A percentile compares a stretch with the other conserved stretches of the same genome.
Conservation (phyloP, 768 basidiomycete species). For the Suillus ampliporus region DNA sequence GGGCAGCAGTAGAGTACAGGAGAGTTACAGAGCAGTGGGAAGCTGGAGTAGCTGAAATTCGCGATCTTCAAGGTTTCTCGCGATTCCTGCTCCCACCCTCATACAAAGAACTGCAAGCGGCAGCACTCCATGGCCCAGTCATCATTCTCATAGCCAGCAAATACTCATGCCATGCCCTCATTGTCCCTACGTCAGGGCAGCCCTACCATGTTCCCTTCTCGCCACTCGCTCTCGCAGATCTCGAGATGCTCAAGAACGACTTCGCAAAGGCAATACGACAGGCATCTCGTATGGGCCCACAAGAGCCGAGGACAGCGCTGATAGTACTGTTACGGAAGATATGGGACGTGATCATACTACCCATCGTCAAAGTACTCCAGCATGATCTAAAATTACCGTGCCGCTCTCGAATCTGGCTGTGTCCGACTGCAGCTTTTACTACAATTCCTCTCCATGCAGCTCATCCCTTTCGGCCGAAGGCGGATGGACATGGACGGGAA, state of each 20-base stretch:
- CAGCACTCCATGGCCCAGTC: slow-evolving; percentile 25
- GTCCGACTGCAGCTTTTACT: slow-evolving; percentile 17
- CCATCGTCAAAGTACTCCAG: slow-evolving; percentile 17
- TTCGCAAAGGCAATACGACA: not conserved
- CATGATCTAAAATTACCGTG: slow-evolving; percentile 1
- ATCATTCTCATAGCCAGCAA: slow-evolving; percentile 22
- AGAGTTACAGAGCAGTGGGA: slow-evolving; percentile 12
- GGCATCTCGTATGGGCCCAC: not conserved
- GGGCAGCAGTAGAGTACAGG: slow-evolving; percentile 14
- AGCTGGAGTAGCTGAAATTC: slow-evolving; percentile 12
- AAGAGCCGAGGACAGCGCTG: not conserved
- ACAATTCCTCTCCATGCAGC: slow-evolving; percentile 28
- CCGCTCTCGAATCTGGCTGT: slow-evolving; percentile 22
- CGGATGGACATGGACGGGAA: slow-evolving; percentile 14
- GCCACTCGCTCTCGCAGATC: not conserved
- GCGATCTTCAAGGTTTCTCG: slow-evolving; percentile 20
- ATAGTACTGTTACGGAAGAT: not conserved
- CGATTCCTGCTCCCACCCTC: slow-evolving; percentile 21
- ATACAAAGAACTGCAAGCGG: slow-evolving; percentile 16
- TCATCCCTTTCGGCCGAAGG: slow-evolving; percentile 11
- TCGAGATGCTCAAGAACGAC: not conserved
- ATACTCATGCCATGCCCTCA: slow-evolving; percentile 20
- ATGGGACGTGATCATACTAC: not conserved
- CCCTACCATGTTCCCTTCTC: slow-evolving; percentile 2
- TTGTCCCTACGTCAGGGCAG: slow-evolving; percentile 5